Conservation (phyloP, 345 rosid genomes). For the Geranium brycei region DNA sequence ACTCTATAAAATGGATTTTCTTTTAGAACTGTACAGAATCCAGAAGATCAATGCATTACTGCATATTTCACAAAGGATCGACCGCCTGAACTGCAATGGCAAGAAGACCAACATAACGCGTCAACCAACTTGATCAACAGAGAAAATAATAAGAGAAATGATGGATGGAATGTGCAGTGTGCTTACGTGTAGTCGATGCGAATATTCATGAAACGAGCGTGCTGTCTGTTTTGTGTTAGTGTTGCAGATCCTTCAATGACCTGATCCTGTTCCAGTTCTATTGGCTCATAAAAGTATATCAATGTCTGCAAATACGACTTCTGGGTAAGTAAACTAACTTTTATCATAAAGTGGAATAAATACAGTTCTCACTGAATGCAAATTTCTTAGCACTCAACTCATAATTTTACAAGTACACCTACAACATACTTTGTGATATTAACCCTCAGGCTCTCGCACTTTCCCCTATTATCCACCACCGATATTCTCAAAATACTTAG, state of each 20-base stretch:
- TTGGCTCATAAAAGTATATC: constrained; percentile 84
- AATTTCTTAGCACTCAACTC: no score
- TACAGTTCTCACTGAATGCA: not conserved
- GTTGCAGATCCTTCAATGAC: constrained; percentile 66
- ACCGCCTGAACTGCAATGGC: constrained; percentile 63
- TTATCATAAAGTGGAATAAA: not conserved
- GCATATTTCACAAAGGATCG: constrained; percentile 81
- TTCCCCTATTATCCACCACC: not conserved
- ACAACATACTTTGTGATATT: no score
- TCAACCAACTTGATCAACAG: not conserved
- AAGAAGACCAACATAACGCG: constrained; percentile 1
- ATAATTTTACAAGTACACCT: not conserved
- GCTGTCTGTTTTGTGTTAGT: constrained; percentile 83
- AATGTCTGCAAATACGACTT: constrained; percentile 49
- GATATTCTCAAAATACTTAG: not conserved
- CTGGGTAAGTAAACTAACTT: not conserved
- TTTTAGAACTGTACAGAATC: not conserved
- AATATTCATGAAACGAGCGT: constrained; percentile 87
- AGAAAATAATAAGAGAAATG: not conserved
- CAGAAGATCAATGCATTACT: constrained; percentile 36
- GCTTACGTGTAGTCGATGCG: constrained; percentile 81
- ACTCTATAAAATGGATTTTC: not conserved
- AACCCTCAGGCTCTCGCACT: no score
- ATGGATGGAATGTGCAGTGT: not conserved
- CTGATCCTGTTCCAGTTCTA: constrained; percentile 87